Conservation (phyloP, 805 yeast species). For the Scheffersomyces amazonensis region DNA sequence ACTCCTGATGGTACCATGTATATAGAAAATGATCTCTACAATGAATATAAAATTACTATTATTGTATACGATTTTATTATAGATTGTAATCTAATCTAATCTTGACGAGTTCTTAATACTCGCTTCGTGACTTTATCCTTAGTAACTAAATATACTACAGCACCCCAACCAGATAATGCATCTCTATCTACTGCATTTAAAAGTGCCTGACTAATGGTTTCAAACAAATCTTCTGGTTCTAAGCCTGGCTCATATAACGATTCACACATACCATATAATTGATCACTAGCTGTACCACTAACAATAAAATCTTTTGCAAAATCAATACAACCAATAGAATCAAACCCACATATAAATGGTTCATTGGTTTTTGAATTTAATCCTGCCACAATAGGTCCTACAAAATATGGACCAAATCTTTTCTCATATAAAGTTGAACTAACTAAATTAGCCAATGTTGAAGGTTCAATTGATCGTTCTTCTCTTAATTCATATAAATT, state of each 20-base stretch:
- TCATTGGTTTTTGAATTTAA: constrained; percentile 73
- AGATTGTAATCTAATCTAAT: constrained; percentile 46
- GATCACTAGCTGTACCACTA: constrained; percentile 95
- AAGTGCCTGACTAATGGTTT: constrained; percentile 90
- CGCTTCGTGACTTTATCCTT: constrained; percentile 89
- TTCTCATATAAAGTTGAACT: constrained; percentile 86
- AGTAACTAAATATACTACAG: constrained; percentile 85
- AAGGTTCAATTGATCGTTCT: constrained; percentile 90
- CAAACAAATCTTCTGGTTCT: constrained; percentile 93
- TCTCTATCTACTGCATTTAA: constrained; percentile 96
- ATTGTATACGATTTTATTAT: too few species aligned
- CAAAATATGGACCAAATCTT: constrained; percentile 94
- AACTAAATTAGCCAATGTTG: constrained; percentile 87
- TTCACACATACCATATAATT: constrained; percentile 98
- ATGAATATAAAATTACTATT: too few species aligned
- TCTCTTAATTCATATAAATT: constrained; percentile 88
- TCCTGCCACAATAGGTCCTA: constrained; percentile 97
- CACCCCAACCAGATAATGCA: constrained; percentile 98
- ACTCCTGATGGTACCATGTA: neutral
- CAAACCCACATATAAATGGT: constrained; percentile 95
- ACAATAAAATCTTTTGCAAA: constrained; percentile 93
- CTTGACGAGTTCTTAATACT: constrained; percentile 92
- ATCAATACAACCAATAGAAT: constrained; percentile 94
- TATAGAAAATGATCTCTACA: too few species aligned
- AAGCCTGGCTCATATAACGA: constrained; percentile 89